Evolutionary conservation across 169 alveolate genomes (phyloP), one percentile per base, ranked within the genome.

Genomic region (Blepharisma undulans): DNA sequence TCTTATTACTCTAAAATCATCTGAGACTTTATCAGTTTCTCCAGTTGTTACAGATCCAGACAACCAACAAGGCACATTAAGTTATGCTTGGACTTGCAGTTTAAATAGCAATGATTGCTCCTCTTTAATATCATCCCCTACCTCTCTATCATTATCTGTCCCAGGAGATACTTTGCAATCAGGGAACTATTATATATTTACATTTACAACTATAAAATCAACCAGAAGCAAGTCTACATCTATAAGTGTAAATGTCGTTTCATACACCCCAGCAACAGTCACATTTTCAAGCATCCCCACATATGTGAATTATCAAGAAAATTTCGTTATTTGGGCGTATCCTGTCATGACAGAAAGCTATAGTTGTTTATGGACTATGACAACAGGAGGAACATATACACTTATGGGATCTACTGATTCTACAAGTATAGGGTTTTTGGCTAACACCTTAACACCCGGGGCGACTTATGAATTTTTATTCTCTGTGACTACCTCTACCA

Each of bases 391-490:
- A 14, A 33, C 89, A 7, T 33, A 36, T 30, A 21, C 74, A 22
- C 27, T 22, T 7, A 32, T 33, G 22, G 27, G 76, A 14, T 25
- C 33, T 0, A 19, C 48, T 6, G 89, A 82, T 60, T 21, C 71
- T 4, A 82, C 30, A 4, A 33, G 14, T 21, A 34, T 82, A 3
- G 89, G 74, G 27, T 7, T 82, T 21, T 32, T 32, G 76, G 78
- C 89, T 82, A 48, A 60, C 29, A 25, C 89, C 60, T 30, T 82
- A 22, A 34, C 74, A 36, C 78, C 33, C 25, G 89, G 89, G 29
- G 34, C 76, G 61, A 22, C 30, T 10, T 82, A 82, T 60, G 34
- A 21, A 21, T 82, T 82, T 60, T 4, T n/a, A 33, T 60, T 82
- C 22, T 27, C 33, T 32, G 76, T 82, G 27, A 34, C 74, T 14